Conservation (phyloP, 2,329 filamentous ascomycete species). For the Cladosporium halotolerans region DNA sequence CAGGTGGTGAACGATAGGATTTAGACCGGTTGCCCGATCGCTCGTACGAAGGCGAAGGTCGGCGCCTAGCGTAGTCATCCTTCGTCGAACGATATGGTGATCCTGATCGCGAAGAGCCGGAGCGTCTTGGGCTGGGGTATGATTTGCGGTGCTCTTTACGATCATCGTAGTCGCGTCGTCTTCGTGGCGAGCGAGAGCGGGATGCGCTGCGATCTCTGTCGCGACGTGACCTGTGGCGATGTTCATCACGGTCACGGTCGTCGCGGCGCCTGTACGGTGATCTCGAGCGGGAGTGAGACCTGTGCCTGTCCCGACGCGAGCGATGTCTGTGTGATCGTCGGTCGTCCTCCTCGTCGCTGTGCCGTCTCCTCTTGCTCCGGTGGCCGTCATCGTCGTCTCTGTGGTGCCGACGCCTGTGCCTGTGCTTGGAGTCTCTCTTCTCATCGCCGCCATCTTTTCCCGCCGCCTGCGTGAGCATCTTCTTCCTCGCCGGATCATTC, state of each 20-base stretch:
- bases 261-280: slow-evolving; percentile 18
- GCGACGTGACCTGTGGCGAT: slow-evolving; percentile 18
- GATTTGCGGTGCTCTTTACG: slow-evolving; percentile 26
- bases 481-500: slow-evolving; percentile 64
- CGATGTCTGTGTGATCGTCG: slow-evolving; percentile 26
- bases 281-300: slow-evolving; percentile 21
- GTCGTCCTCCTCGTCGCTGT: slow-evolving; percentile 31
- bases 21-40: slow-evolving; percentile 15
- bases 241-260: slow-evolving; percentile 19
- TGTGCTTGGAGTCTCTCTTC: slow-evolving; percentile 24
- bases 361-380: slow-evolving; percentile 27
- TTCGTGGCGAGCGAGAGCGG: slow-evolving; percentile 36
- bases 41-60: slow-evolving; percentile 19
- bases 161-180: slow-evolving; percentile 29
- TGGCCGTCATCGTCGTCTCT: slow-evolving; percentile 27
- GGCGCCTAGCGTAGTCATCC: slow-evolving; percentile 13
- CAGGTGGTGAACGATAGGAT: slow-evolving; percentile 23
- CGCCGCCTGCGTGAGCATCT: slow-evolving; percentile 55
- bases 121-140: slow-evolving; percentile 30
- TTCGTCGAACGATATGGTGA: slow-evolving; percentile 24
- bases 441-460: slow-evolving; percentile 26
- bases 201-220: slow-evolving; percentile 23
- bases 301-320: slow-evolving; percentile 22
- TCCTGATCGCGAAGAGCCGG: slow-evolving; percentile 30
- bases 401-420: slow-evolving; percentile 22